Evolutionary conservation across 139 green algal species (phyloP).

Genomic region (Chlamydomonas asymmetrica): DNA sequence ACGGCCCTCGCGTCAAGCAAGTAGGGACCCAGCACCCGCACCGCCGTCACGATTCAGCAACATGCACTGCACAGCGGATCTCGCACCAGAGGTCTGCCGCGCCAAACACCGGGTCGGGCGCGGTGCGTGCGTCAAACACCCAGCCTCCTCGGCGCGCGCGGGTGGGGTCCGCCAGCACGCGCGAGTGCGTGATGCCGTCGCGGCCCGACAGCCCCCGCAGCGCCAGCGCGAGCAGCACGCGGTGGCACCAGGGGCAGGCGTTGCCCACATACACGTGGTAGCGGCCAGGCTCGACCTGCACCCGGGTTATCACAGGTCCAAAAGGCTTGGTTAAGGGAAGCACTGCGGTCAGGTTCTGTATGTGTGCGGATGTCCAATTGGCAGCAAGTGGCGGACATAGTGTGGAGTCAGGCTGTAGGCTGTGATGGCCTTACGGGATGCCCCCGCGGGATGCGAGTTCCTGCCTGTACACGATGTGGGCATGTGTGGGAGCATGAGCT

Average conservation of each 20-base stretch:
- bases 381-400: neutral
- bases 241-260: constrained; percentile 96
- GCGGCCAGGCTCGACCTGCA: constrained; percentile 59
- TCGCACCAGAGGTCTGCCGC: constrained; percentile 60
- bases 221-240: constrained; percentile 74
- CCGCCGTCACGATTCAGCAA: no score
- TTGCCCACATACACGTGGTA: constrained; percentile 93
- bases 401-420: constrained; percentile 46
- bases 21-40: neutral
- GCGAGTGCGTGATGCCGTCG: neutral
- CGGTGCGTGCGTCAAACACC: constrained; percentile 29
- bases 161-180: constrained; percentile 75
- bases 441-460: no score
- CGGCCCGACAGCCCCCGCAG: constrained; percentile 56
- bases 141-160: constrained; percentile 56
- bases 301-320: no score
- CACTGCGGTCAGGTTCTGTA: no score
- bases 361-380: neutral
- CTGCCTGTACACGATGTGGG: no score
- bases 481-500: no score
- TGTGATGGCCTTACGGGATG: no score
- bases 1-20: no score
- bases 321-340: no score
- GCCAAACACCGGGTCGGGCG: constrained; percentile 51
- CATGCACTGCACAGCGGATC: no score